phyloP scores from a whole-genome alignment of 169 alveolate genomes.

The Fabrea salina region DNA sequence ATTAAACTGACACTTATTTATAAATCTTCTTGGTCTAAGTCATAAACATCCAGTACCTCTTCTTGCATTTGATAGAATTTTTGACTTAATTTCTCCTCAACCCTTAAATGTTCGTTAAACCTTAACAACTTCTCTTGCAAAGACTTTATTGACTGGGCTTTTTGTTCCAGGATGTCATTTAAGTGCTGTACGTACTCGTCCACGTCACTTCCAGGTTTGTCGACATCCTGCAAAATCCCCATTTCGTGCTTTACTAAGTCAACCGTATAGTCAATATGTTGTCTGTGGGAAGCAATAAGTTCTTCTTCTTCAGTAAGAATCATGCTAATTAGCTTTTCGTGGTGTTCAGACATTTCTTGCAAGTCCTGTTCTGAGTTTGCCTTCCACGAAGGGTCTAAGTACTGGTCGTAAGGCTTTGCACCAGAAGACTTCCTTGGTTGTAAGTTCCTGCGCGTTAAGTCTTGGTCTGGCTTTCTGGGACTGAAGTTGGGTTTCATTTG shows the following conservation, averaged over 20 bases:
- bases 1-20: no score
- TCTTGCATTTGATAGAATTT: background rate
- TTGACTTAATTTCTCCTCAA: slow-evolving; percentile 2
- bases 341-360: slow-evolving; percentile 59
- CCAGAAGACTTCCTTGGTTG: no score
- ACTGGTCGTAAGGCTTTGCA: no score
- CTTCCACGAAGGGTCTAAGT: slow-evolving; percentile 30
- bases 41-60: slow-evolving; percentile 18
- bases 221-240: slow-evolving; percentile 80
- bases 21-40: no score
- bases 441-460: no score
- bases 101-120: slow-evolving; percentile 28
- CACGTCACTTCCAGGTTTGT: slow-evolving; percentile 85
- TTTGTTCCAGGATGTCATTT: slow-evolving; percentile 52
- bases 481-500: no score
- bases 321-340: slow-evolving; percentile 71
- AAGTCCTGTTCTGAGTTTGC: slow-evolving; percentile 64
- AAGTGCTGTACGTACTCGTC: slow-evolving; percentile 72
- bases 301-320: slow-evolving; percentile 85
- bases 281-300: slow-evolving; percentile 63
- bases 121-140: background rate
- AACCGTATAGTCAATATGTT: slow-evolving; percentile 80
- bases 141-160: slow-evolving; percentile 43
- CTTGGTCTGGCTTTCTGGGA: no score
- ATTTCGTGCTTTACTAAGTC: slow-evolving; percentile 78